Conservation (phyloP, 75 land plant genomes). For the Ceratopteris richardii region DNA sequence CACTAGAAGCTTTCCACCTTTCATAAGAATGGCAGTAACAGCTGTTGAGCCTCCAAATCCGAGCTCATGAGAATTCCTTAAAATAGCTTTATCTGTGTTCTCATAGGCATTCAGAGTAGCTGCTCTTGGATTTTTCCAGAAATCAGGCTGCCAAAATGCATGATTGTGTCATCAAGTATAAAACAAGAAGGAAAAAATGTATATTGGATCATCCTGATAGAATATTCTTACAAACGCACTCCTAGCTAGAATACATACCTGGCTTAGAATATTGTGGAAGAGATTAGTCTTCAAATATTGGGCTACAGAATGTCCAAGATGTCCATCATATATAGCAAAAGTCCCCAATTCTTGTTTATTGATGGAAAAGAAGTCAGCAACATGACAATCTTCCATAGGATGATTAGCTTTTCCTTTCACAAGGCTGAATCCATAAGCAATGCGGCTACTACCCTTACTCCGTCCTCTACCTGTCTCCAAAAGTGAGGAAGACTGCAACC, state of each 20-base stretch:
- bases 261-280: too few species aligned
- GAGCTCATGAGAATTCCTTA: constrained; percentile 18
- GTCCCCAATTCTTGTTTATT: constrained; percentile 24
- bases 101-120: constrained; percentile 24
- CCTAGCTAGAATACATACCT: too few species aligned
- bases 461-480: too few species aligned
- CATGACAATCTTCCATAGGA: constrained; percentile 42
- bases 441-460: background rate
- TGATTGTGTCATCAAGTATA: too few species aligned
- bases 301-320: too few species aligned
- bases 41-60: constrained; percentile 44
- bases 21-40: constrained; percentile 36
- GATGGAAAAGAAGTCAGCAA: constrained; percentile 21
- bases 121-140: constrained; percentile 19
- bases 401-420: constrained; percentile 29
- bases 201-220: too few species aligned
- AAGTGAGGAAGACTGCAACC: too few species aligned
- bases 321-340: constrained; percentile 26
- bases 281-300: too few species aligned
- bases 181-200: too few species aligned
- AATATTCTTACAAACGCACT: too few species aligned
- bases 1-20: constrained; percentile 19
- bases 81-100: constrained; percentile 19
- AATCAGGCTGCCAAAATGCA: constrained; percentile 11
- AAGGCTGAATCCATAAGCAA: constrained; percentile 24